A percentile compares a stretch with the other conserved stretches of the same genome.
These are phyloP conservation scores for Diplodia mutila DNA, from an alignment of 2,329 filamentous ascomycete species.

Conservation along the genomic window DNA sequence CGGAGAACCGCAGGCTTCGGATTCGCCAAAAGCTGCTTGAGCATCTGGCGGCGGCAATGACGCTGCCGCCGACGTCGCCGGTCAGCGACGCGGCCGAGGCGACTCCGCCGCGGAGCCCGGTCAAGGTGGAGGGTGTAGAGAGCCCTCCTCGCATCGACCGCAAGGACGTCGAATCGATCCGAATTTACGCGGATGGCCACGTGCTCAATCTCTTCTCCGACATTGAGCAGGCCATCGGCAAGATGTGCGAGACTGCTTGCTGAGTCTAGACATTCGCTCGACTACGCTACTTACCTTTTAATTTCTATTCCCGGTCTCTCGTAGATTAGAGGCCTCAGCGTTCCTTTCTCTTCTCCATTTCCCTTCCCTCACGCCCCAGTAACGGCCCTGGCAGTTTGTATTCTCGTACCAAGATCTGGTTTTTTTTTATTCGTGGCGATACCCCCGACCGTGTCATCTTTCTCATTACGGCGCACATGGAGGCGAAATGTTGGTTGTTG, in stretches of 20 bases:
- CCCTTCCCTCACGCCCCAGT: background rate
- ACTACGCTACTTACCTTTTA: constrained; percentile 8
- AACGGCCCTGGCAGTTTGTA: constrained; percentile 6
- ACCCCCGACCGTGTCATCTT: constrained; percentile 19
- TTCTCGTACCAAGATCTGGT: background rate
- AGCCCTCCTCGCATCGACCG: constrained; percentile 40
- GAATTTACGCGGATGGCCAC: constrained; percentile 49
- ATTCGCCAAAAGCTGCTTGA: constrained; percentile 81
- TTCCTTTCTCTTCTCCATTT: background rate
- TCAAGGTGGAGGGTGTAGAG: constrained; percentile 42
- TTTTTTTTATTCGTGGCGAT: constrained; percentile 18
- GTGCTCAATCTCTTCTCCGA: constrained; percentile 48
- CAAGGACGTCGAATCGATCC: constrained; percentile 48
- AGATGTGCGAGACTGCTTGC: constrained; percentile 43
- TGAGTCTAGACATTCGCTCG: constrained; percentile 1
- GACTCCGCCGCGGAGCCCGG: constrained; percentile 45
- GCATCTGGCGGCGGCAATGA: constrained; percentile 71
- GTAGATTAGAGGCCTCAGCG: constrained; percentile 9
- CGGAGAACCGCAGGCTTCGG: constrained; percentile 74
- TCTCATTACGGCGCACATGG: constrained; percentile 15
- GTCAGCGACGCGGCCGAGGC: constrained; percentile 38
- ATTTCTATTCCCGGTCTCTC: too few species aligned
- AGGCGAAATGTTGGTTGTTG: constrained; percentile 4
- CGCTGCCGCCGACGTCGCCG: constrained; percentile 4
- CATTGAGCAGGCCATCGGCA: constrained; percentile 47